Evolutionary conservation across 2,329 filamentous ascomycete species (phyloP).

Genomic region (Microdochium bolleyi): DNA sequence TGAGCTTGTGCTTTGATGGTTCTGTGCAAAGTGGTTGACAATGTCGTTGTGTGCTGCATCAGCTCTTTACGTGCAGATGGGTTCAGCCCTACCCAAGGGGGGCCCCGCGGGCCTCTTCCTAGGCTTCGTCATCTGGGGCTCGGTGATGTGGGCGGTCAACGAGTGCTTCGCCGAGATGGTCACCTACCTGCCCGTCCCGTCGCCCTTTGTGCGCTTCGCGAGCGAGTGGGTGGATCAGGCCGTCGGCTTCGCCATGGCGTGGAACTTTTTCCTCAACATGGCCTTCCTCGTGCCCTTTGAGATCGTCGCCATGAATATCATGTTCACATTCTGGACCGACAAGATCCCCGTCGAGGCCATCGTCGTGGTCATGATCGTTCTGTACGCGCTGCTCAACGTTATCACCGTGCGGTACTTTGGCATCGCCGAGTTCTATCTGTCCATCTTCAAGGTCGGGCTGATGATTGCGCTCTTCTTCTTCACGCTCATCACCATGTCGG

Average conservation of each 20-base stretch:
- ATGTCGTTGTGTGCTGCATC: neutral
- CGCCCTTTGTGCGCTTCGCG: conserved; percentile 35
- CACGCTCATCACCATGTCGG: conserved; percentile 75
- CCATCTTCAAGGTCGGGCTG: conserved; percentile 55
- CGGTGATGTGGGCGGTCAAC: conserved; percentile 17
- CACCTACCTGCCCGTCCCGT: conserved; percentile 36
- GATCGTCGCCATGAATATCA: conserved; percentile 38
- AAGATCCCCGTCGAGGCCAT: conserved; percentile 34
- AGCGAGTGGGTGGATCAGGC: conserved; percentile 38
- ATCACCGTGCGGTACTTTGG: conserved; percentile 37
- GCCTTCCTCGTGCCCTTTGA: conserved; percentile 42
- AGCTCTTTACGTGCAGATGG: conserved; percentile 19
- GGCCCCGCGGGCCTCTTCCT: conserved; percentile 25
- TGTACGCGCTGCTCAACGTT: conserved; percentile 20
- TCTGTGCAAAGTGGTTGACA: too few relatives aligned
- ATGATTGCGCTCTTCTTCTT: conserved; percentile 62
- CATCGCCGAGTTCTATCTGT: conserved; percentile 65
- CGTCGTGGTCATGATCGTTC: conserved; percentile 32
- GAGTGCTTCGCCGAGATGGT: conserved; percentile 36
- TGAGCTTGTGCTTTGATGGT: neutral
- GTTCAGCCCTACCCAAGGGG: conserved; percentile 20
- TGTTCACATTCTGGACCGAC: conserved; percentile 40
- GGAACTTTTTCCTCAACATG: conserved; percentile 44
- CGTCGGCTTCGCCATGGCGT: conserved; percentile 35
- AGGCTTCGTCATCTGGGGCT: conserved; percentile 15